Base-by-base conservation (phyloP, 2,329 filamentous ascomycete genomes). In the Diaporthe destruens region DNA sequence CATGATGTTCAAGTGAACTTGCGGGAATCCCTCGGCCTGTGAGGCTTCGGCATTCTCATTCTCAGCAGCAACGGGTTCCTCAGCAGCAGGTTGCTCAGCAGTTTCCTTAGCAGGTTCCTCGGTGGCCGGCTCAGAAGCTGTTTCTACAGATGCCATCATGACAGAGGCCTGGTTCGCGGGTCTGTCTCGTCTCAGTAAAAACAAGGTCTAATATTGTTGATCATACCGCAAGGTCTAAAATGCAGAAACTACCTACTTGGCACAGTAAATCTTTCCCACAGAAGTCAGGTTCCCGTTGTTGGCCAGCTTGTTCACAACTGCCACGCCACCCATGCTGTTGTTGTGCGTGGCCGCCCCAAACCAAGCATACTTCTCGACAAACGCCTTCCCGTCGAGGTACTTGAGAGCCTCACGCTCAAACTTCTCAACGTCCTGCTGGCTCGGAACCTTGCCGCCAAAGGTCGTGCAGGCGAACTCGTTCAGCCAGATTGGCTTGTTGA, bases 381-480 rank as follows among this genome's bases (percentile, higher is more conserved):
- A 68, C n/a, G 36, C 70, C 61, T 55, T 42, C 14, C 59, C 59
- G 51, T 71, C 70, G 59, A 71, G 70, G 32, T 56, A 57, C 14
- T 59, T 49, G 51, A 71, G 59, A 7, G 70, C 70, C 53, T 67
- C 70, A 3, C 39, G 70, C 59, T 55, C 70, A 18, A 71, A 71
- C 32, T 59, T 55, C 53, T 67, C 59, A 6, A 67, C 70, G 8
- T 71, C 61, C 32, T 42, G 39, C 61, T 59, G 39, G 39, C 36
- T 71, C 9, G 70, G 70, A 32, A 32, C 39, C 51, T 49, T 36
- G 14, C 59, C 70, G 3, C 70, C 61, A 11, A 71, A 71, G 9
- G 61, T 61, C n/a, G 70, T 72, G 44, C 70, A 72, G n/a, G 70
- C 70, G 39, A 72, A 68, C 42, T 72, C 70, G 32, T 57, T 72